These are phyloP conservation scores for Bacidia gigantensis DNA, from an alignment of 495 filamentous ascomycete genomes.

Conservation along the genomic window DNA sequence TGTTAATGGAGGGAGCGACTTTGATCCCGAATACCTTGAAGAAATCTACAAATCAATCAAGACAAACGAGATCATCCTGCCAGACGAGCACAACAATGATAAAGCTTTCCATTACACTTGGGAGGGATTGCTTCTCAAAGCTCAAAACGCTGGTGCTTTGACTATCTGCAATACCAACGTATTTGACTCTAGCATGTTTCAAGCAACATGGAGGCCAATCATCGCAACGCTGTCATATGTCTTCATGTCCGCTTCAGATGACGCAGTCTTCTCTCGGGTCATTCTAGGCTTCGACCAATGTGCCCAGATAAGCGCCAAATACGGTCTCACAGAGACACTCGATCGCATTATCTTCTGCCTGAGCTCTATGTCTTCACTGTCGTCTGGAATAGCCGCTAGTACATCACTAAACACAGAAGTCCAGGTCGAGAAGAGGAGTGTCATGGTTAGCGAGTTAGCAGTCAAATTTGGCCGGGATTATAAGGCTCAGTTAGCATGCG, in stretches of 20 bases:
- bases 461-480: slow-evolving; percentile 94
- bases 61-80: slow-evolving; percentile 86
- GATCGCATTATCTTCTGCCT: slow-evolving; percentile 86
- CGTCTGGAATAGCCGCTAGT: slow-evolving; percentile 58
- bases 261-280: slow-evolving; percentile 87
- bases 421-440: slow-evolving; percentile 76
- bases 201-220: slow-evolving; percentile 87
- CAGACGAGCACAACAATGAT: slow-evolving; percentile 92
- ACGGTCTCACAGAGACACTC: slow-evolving; percentile 69
- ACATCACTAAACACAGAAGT: slow-evolving; percentile 92
- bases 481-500: slow-evolving; percentile 81
- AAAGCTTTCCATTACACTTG: slow-evolving; percentile 95
- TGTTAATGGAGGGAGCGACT: slow-evolving; percentile 75
- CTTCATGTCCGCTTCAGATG: slow-evolving; percentile 96
- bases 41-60: slow-evolving; percentile 85
- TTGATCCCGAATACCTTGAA: slow-evolving; percentile 71
- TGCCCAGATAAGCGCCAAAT: slow-evolving; percentile 79
- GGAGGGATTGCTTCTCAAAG: slow-evolving; percentile 84
- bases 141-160: slow-evolving; percentile 57
- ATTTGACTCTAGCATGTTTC: slow-evolving; percentile 95
- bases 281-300: slow-evolving; percentile 94
- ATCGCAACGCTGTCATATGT: slow-evolving; percentile 93
- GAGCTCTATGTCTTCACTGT: slow-evolving; percentile 76
- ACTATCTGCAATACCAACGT: slow-evolving; percentile 81
- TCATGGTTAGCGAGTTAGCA: slow-evolving; percentile 98